A percentile compares a stretch with the other conserved stretches of the same genome.
These are phyloP conservation scores for Manihot esculenta DNA, from an alignment of 441 rosid genomes.

Conservation along the genomic window DNA sequence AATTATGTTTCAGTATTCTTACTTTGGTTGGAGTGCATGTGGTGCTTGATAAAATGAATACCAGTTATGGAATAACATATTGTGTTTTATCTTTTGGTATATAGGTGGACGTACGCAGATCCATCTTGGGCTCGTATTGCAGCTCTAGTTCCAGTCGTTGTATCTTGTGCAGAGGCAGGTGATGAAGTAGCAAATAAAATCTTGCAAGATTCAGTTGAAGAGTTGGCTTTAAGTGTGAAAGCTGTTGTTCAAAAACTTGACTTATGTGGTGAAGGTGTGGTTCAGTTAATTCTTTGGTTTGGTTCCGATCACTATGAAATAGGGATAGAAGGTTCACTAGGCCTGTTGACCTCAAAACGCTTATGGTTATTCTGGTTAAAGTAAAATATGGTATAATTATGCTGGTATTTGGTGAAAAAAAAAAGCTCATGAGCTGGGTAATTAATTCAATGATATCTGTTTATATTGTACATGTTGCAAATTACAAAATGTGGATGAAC, in stretches of 20 bases:
- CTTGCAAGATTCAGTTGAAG: slow-evolving; percentile 58
- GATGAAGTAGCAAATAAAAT: slow-evolving; percentile 63
- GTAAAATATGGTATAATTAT: background rate
- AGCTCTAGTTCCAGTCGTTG: slow-evolving; percentile 69
- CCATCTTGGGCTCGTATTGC: slow-evolving; percentile 84
- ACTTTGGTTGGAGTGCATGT: background rate
- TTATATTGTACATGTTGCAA: background rate
- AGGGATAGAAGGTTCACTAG: background rate
- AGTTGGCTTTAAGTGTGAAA: slow-evolving; percentile 71
- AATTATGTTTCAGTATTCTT: too few relatives aligned
- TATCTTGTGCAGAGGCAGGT: slow-evolving; percentile 73
- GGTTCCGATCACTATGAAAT: background rate
- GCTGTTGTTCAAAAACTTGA: slow-evolving; percentile 67
- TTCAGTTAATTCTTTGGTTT: background rate
- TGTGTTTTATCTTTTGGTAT: slow-evolving; percentile 20
- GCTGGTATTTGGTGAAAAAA: background rate
- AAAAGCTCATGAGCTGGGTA: background rate
- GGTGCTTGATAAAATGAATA: background rate
- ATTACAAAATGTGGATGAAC: background rate
- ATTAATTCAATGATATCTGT: background rate
- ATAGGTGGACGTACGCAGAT: slow-evolving; percentile 75
- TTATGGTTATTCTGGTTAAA: background rate
- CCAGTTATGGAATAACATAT: slow-evolving; percentile 13
- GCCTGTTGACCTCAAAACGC: slow-evolving; percentile 6
- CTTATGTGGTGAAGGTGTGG: slow-evolving; percentile 60